Percentiles rank a stretch among this genome's conserved stretches.
Conservation (phyloP, 1,139 yeast genomes). For the Hansenula sp. region DNA sequence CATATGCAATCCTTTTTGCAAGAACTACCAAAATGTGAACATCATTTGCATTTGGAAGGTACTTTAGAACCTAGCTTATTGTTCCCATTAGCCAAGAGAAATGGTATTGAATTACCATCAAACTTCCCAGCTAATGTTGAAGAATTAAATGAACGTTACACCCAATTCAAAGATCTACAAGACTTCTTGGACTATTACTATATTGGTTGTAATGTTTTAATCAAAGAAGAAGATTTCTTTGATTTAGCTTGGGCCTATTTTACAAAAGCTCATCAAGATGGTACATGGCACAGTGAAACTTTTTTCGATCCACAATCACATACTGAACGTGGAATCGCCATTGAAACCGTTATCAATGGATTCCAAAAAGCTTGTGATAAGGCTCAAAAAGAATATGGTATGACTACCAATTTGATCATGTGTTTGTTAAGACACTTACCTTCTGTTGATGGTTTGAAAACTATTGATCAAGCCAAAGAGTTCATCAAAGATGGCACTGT, state of each 20-base stretch:
- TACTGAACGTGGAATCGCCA: slow-evolving; percentile 56
- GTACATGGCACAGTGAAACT: slow-evolving; percentile 63
- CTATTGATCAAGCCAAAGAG: slow-evolving; percentile 48
- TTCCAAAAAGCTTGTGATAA: slow-evolving; percentile 58
- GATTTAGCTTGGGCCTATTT: slow-evolving; percentile 77
- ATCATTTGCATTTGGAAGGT: slow-evolving; percentile 79
- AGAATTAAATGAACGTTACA: slow-evolving; percentile 55
- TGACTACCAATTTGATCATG: slow-evolving; percentile 70
- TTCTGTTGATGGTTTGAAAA: slow-evolving; percentile 48
- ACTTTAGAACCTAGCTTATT: slow-evolving; percentile 70
- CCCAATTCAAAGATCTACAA: slow-evolving; percentile 60
- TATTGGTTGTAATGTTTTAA: slow-evolving; percentile 71
- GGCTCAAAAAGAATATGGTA: slow-evolving; percentile 55
- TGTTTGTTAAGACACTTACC: slow-evolving; percentile 75
- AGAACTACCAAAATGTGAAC: slow-evolving; percentile 80
- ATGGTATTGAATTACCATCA: slow-evolving; percentile 51
- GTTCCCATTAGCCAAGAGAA: slow-evolving; percentile 63
- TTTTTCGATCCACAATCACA: slow-evolving; percentile 88
- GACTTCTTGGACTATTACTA: slow-evolving; percentile 77
- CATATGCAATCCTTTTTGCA: slow-evolving; percentile 40
- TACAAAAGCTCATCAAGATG: slow-evolving; percentile 55
- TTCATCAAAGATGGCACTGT: slow-evolving; percentile 53
- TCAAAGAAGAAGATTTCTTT: slow-evolving; percentile 62
- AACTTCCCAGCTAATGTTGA: slow-evolving; percentile 53
- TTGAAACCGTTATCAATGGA: slow-evolving; percentile 61